Percentiles rank a stretch among this genome's conserved stretches.
Conservation (phyloP, 495 filamentous ascomycete species). For the Astrothelium macrocarpum region DNA sequence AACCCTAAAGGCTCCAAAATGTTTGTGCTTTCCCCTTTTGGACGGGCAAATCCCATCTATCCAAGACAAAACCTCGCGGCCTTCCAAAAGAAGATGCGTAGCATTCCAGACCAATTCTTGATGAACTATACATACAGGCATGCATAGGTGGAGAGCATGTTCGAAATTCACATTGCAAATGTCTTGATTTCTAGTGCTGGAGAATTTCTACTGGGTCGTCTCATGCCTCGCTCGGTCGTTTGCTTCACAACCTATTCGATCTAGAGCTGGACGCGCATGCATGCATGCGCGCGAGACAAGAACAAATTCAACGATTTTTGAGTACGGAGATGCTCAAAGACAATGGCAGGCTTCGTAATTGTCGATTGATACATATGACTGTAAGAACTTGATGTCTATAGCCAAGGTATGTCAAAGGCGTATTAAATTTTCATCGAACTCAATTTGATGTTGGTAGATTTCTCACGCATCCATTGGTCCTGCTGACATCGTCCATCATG, state of each 20-base stretch:
- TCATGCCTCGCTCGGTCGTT: constrained; percentile 7
- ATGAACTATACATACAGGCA: too few species aligned
- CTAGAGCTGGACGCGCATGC: constrained; percentile 1
- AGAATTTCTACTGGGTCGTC: not conserved
- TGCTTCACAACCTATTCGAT: not conserved
- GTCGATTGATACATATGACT: not conserved
- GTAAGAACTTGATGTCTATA: not conserved
- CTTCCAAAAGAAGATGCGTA: not conserved
- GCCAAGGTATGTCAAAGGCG: not conserved
- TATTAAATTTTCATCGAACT: not conserved
- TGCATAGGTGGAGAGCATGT: too few species aligned
- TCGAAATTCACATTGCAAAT: too few species aligned
- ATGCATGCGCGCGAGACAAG: constrained; percentile 3
- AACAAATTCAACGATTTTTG: not conserved
- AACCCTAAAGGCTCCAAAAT: not conserved
- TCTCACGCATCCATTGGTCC: too few species aligned
- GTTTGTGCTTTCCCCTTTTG: not conserved
- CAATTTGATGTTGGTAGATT: not conserved
- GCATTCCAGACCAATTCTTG: too few species aligned
- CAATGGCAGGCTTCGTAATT: constrained; percentile 1
- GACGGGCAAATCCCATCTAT: too few species aligned
- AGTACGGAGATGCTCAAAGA: not conserved
- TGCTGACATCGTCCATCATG: too few species aligned
- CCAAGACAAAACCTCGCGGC: not conserved
- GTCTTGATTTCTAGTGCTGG: not conserved